phyloP scores from a whole-genome alignment of 1,284 basidiomycete species.

The Rhodotorula sp. region DNA sequence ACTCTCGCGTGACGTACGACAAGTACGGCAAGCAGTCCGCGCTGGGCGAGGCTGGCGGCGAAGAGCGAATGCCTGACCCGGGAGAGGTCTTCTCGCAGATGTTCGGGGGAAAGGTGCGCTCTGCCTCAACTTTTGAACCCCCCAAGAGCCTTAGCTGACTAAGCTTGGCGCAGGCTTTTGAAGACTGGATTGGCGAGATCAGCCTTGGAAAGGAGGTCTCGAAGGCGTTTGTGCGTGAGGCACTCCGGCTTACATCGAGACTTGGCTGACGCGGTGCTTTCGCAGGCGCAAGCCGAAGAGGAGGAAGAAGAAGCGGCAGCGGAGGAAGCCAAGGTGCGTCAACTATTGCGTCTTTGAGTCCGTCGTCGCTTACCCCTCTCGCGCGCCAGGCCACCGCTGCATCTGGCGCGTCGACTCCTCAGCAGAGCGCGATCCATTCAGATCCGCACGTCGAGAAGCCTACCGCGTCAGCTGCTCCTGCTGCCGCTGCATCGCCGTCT shows the following conservation, averaged over 20 bases:
- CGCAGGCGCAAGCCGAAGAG: not conserved
- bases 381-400: not conserved
- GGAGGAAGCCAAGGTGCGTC: conserved; percentile 25
- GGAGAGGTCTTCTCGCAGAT: conserved; percentile 40
- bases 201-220: conserved; percentile 35
- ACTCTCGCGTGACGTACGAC: conserved; percentile 87
- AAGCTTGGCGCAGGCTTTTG: conserved; percentile 12
- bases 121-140: no score
- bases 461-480: not conserved
- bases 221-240: conserved; percentile 30
- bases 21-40: conserved; percentile 59
- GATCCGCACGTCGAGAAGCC: conserved; percentile 16
- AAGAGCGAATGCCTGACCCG: conserved; percentile 42
- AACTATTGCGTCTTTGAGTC: not conserved
- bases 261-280: not conserved
- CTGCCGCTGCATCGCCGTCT: not conserved
- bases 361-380: no score
- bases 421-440: not conserved
- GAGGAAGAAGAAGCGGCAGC: conserved; percentile 34
- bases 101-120: conserved; percentile 40
- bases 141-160: no score
- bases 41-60: conserved; percentile 36
- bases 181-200: conserved; percentile 46
- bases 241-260: not conserved
- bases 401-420: not conserved